These are phyloP conservation scores for Punica granatum DNA, from an alignment of 345 rosid genomes.

Conservation along the genomic window DNA sequence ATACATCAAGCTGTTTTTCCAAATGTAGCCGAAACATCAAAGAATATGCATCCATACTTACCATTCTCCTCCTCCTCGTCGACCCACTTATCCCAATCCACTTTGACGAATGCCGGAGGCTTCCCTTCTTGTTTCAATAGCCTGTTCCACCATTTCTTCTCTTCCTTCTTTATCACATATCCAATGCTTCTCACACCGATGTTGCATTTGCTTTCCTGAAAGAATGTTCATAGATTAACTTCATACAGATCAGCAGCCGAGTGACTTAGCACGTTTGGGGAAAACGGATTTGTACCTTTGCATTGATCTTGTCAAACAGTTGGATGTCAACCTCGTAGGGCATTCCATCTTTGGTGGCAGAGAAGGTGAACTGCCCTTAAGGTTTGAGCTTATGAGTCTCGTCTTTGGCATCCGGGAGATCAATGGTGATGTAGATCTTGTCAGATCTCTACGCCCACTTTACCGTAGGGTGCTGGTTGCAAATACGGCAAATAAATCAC, in stretches of 20 bases:
- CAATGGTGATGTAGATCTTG: conserved; percentile 57
- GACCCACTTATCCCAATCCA: conserved; percentile 93
- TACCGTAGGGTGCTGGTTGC: conserved; percentile 73
- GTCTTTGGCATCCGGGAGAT: conserved; percentile 62
- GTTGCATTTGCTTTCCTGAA: conserved; percentile 70
- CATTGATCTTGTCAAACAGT: conserved; percentile 68
- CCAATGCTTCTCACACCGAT: conserved; percentile 59
- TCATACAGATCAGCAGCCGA: not conserved
- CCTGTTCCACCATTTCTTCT: conserved; percentile 69
- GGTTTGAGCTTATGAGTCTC: conserved; percentile 66
- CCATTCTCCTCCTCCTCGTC: conserved; percentile 69
- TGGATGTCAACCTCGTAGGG: conserved; percentile 56
- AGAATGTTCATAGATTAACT: not conserved
- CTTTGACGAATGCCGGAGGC: conserved; percentile 66
- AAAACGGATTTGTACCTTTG: conserved; percentile 37
- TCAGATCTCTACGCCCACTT: conserved; percentile 82
- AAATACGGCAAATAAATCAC: conserved; percentile 5
- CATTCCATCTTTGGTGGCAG: conserved; percentile 65
- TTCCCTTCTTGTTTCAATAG: conserved; percentile 53
- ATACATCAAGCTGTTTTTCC: not conserved
- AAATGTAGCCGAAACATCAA: not conserved
- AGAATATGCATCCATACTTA: not conserved
- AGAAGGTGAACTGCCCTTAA: conserved; percentile 65
- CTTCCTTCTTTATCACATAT: conserved; percentile 67
- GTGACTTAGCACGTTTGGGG: not conserved